Evolutionary conservation across 495 filamentous ascomycete species (phyloP), one percentile per base, ranked within the genome.

Genomic region (Neurospora discreta): DNA sequence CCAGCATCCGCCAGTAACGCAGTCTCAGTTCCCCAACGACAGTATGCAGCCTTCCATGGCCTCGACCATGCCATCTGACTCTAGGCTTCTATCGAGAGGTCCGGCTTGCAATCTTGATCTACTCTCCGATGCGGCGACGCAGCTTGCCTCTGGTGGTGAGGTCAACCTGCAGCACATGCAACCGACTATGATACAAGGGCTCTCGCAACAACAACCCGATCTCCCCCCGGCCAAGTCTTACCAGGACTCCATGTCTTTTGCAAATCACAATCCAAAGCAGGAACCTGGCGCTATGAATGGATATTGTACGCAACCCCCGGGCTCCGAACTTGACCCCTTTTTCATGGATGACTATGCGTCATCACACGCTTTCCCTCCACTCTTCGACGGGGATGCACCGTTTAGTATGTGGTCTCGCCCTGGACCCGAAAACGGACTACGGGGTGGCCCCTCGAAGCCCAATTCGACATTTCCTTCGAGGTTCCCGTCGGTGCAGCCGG

Each of bases 391-490:
- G n/a, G 84, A 86, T 38, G 81, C 82, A 69, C 75, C 81, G 30
- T 82, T 84, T 67, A 78, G 81, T 41, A 76, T 84, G 70, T 86
- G 82, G 81, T 80, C 83, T 18, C 79, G 82, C 8, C 77, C 80
- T 33, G 73, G 77, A 30, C 76, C 71, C 42, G 83, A 84, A 10
- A 73, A 83, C 13, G 80, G 80, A 33, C 76, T 79, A 58, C 78
- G 81, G 18, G 82, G 80, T 5, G 82, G 80, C 5, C 74, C 80
- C 7, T 84, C 83, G 11, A 85, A 86, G 70, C 81, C 89, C 2
- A 84, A 88, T 23, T 91, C 89, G 11, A 87, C 89, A 67, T 90
- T 91, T 72, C 89, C 90, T 0, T 92, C 90, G 3, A 84, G 90
- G 46, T 85, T 91, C 58, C 89, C 89, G 1, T 92, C 90, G 7